These are phyloP conservation scores for Aspergillus funiculosus DNA, from an alignment of 495 filamentous ascomycete genomes.

Conservation along the genomic window DNA sequence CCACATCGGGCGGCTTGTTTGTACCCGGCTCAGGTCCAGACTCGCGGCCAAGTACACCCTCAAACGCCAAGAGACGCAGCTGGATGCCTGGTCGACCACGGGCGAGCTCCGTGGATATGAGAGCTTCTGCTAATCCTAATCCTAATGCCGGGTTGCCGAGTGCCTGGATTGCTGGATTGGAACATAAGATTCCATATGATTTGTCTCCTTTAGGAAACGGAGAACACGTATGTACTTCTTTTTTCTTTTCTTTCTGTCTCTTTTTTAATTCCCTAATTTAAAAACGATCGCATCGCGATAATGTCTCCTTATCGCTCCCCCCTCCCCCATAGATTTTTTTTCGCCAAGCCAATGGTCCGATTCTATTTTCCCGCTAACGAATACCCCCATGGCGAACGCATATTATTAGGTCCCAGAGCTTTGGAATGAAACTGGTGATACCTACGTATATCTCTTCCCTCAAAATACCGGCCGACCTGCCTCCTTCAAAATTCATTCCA, in stretches of 20 bases:
- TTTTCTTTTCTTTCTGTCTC: background rate
- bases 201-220: slow-evolving; percentile 49
- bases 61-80: slow-evolving; percentile 47
- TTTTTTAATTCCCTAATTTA: background rate
- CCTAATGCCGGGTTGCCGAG: slow-evolving; percentile 23
- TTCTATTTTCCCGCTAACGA: slow-evolving; percentile 1
- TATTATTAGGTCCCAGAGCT: slow-evolving; percentile 65
- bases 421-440: slow-evolving; percentile 80
- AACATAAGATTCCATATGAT: slow-evolving; percentile 58
- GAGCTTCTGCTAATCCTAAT: slow-evolving; percentile 12
- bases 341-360: background rate
- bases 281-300: background rate
- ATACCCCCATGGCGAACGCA: background rate
- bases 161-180: slow-evolving; percentile 60
- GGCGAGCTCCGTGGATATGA: slow-evolving; percentile 32
- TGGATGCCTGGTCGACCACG: slow-evolving; percentile 49
- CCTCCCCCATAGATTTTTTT: too few relatives aligned
- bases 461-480: slow-evolving; percentile 58
- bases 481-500: slow-evolving; percentile 73
- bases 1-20: slow-evolving; percentile 34
- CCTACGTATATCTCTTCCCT: slow-evolving; percentile 78
- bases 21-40: slow-evolving; percentile 35
- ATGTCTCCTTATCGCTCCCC: background rate
- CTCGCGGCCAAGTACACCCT: slow-evolving; percentile 38
- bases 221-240: slow-evolving; percentile 48